phyloP scores from a whole-genome alignment of 495 filamentous ascomycete genomes.

The Hyphodiscus hymeniophilus region DNA sequence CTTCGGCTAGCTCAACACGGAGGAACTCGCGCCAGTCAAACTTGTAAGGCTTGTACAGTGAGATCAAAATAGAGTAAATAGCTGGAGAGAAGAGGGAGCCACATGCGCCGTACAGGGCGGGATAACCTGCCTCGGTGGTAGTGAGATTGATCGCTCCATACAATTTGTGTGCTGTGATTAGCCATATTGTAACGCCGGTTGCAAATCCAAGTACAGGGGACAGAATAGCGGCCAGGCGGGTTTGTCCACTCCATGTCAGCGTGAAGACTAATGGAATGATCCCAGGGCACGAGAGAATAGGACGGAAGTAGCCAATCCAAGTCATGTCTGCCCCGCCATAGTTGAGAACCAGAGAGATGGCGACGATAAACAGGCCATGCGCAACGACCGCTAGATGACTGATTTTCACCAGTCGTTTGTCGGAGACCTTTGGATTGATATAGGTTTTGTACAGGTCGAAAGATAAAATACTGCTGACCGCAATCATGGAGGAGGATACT shows the following conservation, averaged over 20 bases:
- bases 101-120: conserved; percentile 37
- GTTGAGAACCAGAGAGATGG: conserved; percentile 30
- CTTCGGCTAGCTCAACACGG: neutral
- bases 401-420: conserved; percentile 34
- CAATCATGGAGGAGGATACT: conserved; percentile 40
- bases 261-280: conserved; percentile 62
- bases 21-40: conserved; percentile 6
- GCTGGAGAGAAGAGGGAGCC: conserved; percentile 30
- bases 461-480: conserved; percentile 40
- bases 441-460: conserved; percentile 47
- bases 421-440: conserved; percentile 33
- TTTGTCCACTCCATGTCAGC: conserved; percentile 59
- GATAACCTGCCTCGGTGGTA: conserved; percentile 33
- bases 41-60: conserved; percentile 25
- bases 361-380: conserved; percentile 35
- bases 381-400: conserved; percentile 36
- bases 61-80: conserved; percentile 30
- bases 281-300: conserved; percentile 61
- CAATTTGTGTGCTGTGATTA: conserved; percentile 32
- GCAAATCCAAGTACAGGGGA: conserved; percentile 54
- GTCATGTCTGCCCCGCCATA: conserved; percentile 35
- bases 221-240: conserved; percentile 51
- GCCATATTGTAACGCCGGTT: conserved; percentile 56
- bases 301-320: conserved; percentile 64
- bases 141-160: conserved; percentile 36